A percentile compares a stretch with the other conserved stretches of the same genome.
Conservation (phyloP, 106 monocot species). For the Chionographis japonica region DNA sequence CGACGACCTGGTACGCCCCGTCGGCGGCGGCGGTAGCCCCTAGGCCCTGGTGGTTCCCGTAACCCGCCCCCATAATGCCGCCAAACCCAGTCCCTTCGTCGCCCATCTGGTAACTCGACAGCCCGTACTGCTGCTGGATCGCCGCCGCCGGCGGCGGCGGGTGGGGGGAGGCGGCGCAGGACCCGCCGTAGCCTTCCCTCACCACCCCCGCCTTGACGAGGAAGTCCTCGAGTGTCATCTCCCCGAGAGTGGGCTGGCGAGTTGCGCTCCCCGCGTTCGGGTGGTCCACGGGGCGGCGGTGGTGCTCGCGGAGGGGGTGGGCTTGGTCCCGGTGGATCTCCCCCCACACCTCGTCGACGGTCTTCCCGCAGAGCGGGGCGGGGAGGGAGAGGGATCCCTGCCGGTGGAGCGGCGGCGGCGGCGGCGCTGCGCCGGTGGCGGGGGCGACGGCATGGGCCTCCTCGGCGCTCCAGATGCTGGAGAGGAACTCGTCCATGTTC, state of each 20-base stretch:
- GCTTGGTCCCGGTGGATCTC: constrained; percentile 10
- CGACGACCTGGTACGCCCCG: neutral
- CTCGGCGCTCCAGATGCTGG: constrained; percentile 57
- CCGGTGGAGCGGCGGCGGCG: constrained; percentile 8
- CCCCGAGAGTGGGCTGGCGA: constrained; percentile 41
- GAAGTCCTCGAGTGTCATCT: constrained; percentile 69
- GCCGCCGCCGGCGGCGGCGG: neutral
- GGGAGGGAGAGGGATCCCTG: constrained; percentile 47
- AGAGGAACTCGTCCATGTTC: constrained; percentile 72
- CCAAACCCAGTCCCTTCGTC: neutral
- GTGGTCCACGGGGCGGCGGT: neutral
- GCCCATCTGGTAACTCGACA: neutral
- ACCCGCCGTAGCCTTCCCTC: constrained; percentile 17
- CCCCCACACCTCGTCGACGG: constrained; percentile 62
- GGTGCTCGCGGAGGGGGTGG: neutral
- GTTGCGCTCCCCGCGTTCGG: neutral
- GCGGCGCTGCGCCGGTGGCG: neutral
- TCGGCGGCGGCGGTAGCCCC: neutral
- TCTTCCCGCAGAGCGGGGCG: constrained; percentile 37
- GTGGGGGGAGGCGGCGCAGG: neutral
- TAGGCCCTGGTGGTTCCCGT: neutral
- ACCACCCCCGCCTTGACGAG: constrained; percentile 56
- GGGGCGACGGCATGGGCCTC: constrained; percentile 13
- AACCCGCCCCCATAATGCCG: too few relatives aligned
- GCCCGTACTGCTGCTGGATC: constrained; percentile 2